These are phyloP conservation scores for Ligustrum vulgare DNA, from an alignment of 257 asterid genomes.

Conservation along the genomic window DNA sequence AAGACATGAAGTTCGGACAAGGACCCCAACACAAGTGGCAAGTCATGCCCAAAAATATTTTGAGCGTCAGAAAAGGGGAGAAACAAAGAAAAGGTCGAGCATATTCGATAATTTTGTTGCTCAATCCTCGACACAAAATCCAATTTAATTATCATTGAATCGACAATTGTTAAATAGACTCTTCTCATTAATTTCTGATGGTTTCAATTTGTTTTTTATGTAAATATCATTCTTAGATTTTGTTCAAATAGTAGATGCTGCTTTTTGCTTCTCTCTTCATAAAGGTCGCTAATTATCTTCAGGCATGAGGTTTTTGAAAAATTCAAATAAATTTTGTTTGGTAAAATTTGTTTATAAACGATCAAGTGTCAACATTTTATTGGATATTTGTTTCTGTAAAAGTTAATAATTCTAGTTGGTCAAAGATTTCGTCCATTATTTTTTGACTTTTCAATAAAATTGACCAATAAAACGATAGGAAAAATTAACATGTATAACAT, in stretches of 20 bases:
- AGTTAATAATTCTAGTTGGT: too few relatives aligned
- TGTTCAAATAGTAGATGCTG: not conserved
- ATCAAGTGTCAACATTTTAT: too few relatives aligned
- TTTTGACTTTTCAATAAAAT: too few relatives aligned
- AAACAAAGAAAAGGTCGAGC: conserved; percentile 44
- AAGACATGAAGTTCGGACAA: conserved; percentile 38
- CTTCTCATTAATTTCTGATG: not conserved
- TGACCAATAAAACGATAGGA: too few relatives aligned
- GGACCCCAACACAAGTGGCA: conserved; percentile 52
- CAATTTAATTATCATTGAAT: not conserved
- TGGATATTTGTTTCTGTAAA: too few relatives aligned
- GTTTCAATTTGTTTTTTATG: not conserved
- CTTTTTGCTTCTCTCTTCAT: not conserved
- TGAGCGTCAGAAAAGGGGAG: conserved; percentile 51
- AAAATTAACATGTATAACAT: too few relatives aligned
- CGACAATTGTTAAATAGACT: not conserved
- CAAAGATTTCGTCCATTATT: too few relatives aligned
- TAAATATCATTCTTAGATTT: not conserved
- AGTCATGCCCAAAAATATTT: conserved; percentile 57
- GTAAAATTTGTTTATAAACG: too few relatives aligned
- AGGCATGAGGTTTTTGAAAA: too few relatives aligned
- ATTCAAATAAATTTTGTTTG: too few relatives aligned
- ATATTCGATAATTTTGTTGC: conserved; percentile 41
- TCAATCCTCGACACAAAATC: not conserved
- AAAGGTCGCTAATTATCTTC: too few relatives aligned